Conservation (phyloP, 306 rosid species). For the Cicer pinnatifidum region DNA sequence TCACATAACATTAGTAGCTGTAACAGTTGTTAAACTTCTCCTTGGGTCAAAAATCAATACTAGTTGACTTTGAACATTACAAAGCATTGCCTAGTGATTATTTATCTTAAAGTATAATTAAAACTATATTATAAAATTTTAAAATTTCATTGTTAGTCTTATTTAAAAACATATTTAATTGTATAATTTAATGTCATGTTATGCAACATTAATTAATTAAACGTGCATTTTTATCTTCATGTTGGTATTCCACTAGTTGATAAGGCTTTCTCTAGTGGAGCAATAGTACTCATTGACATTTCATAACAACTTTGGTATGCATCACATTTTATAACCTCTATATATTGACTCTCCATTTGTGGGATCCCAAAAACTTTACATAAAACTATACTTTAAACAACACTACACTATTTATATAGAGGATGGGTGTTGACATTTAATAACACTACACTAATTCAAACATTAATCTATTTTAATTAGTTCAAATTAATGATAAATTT, state of each 20-base stretch:
- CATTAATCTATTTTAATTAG: not conserved
- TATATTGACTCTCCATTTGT: slow-evolving; percentile 40
- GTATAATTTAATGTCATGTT: not conserved
- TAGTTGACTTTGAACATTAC: not conserved
- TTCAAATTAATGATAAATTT: too few relatives aligned
- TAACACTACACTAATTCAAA: not conserved
- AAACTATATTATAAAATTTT: not conserved
- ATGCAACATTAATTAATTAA: slow-evolving; percentile 9
- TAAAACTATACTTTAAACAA: too few relatives aligned
- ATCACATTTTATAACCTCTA: slow-evolving; percentile 40
- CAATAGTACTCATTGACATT: slow-evolving; percentile 39
- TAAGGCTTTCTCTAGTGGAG: slow-evolving; percentile 45
- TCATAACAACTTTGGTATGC: slow-evolving; percentile 44
- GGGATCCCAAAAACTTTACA: slow-evolving; percentile 43
- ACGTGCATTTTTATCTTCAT: slow-evolving; percentile 1
- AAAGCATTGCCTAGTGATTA: not conserved
- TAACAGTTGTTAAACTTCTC: not conserved
- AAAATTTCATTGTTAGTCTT: too few relatives aligned
- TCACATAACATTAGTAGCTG: not conserved
- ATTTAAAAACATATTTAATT: too few relatives aligned
- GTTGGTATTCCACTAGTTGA: slow-evolving; percentile 42
- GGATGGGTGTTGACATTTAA: not conserved
- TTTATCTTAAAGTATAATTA: not conserved
- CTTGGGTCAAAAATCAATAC: not conserved
- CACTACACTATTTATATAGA: too few relatives aligned